Evolutionary conservation across 495 filamentous ascomycete genomes (phyloP), one percentile per base, ranked within the genome.

Genomic region (Aspergillus funiculosus): DNA sequence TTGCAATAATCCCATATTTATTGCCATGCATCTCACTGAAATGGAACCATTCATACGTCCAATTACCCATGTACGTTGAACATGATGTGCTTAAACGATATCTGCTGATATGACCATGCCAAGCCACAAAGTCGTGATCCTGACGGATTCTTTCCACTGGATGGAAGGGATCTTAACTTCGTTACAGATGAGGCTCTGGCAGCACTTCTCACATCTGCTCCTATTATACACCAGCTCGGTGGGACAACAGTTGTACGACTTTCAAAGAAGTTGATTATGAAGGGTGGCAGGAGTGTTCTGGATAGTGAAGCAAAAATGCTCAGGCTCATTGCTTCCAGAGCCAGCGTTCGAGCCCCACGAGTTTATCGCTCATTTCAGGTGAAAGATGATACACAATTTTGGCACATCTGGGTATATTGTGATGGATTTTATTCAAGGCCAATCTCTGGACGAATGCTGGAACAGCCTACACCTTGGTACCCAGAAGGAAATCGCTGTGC

Each of bases 391-490:
- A 55, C 50, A 4, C 36, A 60, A 28, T 62, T 56, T 55, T 44
- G 54, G 53, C 5, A 66, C 42, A 9, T 48, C 19, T 25, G 50
- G 59, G 5, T 64, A 59, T 44, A 54, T 67, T 48, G 44, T 63
- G n/a, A 64, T 67, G 57, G 57, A 66, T 50, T 66, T 51, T 48
- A 50, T 66, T 43, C 3, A 41, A 19, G 58, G 63, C 13, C 18
- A 57, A 43, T 32, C 52, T 3, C 53, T 63, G 30, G 52, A 51
- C 32, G 48, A 54, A 20, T 52, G 57, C 39, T 67, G 58, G 63
- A 35, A 41, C 19, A 11, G 21, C 8, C 52, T 61, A 4, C 5
- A 1, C 29, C 14, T 10, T 31, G 40, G 53, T 8, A n/a, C 22
- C 4, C 53, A 58, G 35, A 25, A 48, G 19, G 29, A 56, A n/a